Base-by-base conservation (phyloP, 176 grass and related monocot genomes). In the Carex pumila region DNA sequence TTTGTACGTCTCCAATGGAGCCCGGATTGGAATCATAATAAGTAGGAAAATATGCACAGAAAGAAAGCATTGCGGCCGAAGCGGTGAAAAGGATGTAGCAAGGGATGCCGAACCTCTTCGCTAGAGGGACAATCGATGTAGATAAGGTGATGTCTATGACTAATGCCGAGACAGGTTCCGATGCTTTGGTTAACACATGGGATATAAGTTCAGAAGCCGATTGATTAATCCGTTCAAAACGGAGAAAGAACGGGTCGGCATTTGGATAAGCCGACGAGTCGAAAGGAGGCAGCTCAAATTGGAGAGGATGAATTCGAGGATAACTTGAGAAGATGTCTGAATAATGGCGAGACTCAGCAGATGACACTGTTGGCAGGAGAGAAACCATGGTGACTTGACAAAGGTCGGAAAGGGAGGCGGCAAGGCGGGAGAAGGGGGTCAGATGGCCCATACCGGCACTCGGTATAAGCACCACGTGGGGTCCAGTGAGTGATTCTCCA, bases 381-480 rank as follows among this genome's bases (percentile, higher is more conserved):
- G 90, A 45, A 11, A 81, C 73, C 6, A 94, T 10, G 52, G 92
- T 91, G 36, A 97, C 91, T 80, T 86, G 82, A 90, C 88, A 94
- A 70, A 77, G 80, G 62, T 79, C 41, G 29, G 84, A 89, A 0
- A 97, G 58, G 2, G 88, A 83, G 3, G 79, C 73, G 1, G 86
- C 94, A 1, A 97, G 90, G 57, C 94, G 91, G 63, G 58, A 14
- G 82, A 92, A 97, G 41, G 94, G 94, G 18, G 78, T 79, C 6
- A 97, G 86, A 61, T 97, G 91, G 17, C 91, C 94, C 90, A 97
- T 97, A 59, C 94, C 92, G 58, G 90, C 90, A 72, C 92, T 94
- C 1, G 94, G 90, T 43, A 97, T 59, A 21, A 97, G 86, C n/a
- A 89, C 91, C 12, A 97, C 31, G 15, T 94, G 94, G 11, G 87